phyloP scores from a whole-genome alignment of 176 grass and related monocot species.

The Chloris gayana region DNA sequence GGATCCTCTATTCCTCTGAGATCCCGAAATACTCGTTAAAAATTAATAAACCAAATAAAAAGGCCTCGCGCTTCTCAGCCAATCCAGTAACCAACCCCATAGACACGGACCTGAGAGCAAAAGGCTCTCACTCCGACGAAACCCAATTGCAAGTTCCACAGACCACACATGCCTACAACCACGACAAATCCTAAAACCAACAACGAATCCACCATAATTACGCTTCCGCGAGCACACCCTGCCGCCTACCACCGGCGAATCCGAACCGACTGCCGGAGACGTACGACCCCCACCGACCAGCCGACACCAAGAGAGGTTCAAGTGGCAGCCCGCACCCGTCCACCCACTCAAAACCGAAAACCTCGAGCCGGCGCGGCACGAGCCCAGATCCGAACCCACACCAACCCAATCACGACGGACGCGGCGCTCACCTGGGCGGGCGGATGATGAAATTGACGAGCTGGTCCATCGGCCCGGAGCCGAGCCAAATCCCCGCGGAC shows the following conservation, averaged over 20 bases:
- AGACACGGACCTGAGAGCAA: neutral
- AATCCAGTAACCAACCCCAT: neutral
- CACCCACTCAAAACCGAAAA: neutral
- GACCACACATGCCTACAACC: neutral
- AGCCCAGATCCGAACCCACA: conserved; percentile 43
- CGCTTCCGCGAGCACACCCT: neutral
- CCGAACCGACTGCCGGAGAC: neutral
- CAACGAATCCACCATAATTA: conserved; percentile 19
- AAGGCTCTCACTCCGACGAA: neutral
- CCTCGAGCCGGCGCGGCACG: neutral
- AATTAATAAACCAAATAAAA: neutral
- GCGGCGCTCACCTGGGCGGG: conserved; percentile 74
- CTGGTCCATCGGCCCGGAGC: conserved; percentile 75
- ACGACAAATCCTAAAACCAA: neutral
- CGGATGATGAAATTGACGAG: conserved; percentile 99
- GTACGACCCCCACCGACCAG: neutral
- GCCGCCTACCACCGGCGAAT: neutral
- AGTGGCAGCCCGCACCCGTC: neutral
- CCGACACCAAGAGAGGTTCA: neutral
- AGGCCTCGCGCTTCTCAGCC: neutral
- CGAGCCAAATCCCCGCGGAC: conserved; percentile 2
- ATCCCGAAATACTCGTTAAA: neutral
- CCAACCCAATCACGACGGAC: conserved; percentile 3
- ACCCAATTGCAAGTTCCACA: conserved; percentile 16
- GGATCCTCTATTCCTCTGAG: neutral